These are phyloP conservation scores for Lindgomyces ingoldianus DNA, from an alignment of 495 filamentous ascomycete genomes.

Conservation along the genomic window DNA sequence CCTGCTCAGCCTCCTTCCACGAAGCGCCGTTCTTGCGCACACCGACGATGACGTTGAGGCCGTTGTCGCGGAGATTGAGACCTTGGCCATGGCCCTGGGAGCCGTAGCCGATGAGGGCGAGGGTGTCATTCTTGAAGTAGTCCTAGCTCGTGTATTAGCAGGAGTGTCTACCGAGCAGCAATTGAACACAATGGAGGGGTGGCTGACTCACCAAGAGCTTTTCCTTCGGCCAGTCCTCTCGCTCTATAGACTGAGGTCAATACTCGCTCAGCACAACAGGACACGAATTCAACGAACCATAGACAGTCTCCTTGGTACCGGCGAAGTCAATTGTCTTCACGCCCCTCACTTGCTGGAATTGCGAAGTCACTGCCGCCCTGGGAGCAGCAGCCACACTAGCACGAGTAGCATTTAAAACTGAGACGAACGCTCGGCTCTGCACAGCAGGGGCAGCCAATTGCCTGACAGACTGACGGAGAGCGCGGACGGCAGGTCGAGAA, in stretches of 20 bases:
- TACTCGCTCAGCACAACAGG: neutral
- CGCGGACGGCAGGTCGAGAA: constrained; percentile 78
- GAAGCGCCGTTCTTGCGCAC: constrained; percentile 97
- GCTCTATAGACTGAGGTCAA: constrained; percentile 61
- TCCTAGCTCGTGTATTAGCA: constrained; percentile 57
- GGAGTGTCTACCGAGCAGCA: neutral
- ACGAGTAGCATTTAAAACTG: constrained; percentile 59
- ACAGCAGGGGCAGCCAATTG: constrained; percentile 58
- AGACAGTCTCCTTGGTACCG: constrained; percentile 87
- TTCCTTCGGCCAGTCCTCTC: constrained; percentile 95
- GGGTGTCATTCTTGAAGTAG: constrained; percentile 99
- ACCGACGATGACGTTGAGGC: constrained; percentile 96
- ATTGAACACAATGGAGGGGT: constrained; percentile 10
- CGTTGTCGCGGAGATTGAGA: constrained; percentile 98
- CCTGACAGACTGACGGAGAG: constrained; percentile 73
- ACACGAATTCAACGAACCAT: constrained; percentile 59
- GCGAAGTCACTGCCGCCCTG: constrained; percentile 52
- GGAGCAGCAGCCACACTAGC: constrained; percentile 49
- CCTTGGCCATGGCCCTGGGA: constrained; percentile 99
- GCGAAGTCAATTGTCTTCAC: constrained; percentile 94
- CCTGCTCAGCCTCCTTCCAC: constrained; percentile 94
- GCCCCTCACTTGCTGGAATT: constrained; percentile 69
- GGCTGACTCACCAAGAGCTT: constrained; percentile 78
- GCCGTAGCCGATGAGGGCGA: constrained; percentile 98
- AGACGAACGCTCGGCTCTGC: constrained; percentile 70